Base-by-base conservation (phyloP, 768 basidiomycete species). In the Pluteus cervinus region DNA sequence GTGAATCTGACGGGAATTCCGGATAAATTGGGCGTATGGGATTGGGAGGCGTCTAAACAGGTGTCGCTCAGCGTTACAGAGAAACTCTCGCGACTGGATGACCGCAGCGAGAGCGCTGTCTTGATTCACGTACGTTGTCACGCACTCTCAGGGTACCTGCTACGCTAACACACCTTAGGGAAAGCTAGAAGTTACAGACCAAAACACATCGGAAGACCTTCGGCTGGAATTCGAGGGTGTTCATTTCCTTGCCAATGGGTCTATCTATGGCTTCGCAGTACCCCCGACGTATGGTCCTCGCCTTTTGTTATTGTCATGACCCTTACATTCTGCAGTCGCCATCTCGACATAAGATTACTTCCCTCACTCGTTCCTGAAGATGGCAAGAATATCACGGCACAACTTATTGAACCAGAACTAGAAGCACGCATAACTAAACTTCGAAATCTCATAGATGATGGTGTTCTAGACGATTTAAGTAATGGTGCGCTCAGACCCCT, bases 151-250 rank as follows among this genome's bases (percentile, higher is more conserved):
- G 29, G 37, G 10, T 40, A 28, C 40, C 20, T 33, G 36, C 24
- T 23, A 31, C 18, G 34, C 18, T 20, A 33, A 23, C 45, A 23
- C 14, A 22, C 10, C 40, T 40, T 42, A 88, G 86, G 87, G 86
- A 24, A 79, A 73, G 44, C 66, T 86, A 16, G 86, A 88, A 42
- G 51, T 87, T n/a, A 68, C 68, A 10, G 72, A 81, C 45, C 49
- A 63, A 5, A 54, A 55, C n/a, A 69, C 56, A 4, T 56, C 63
- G 0, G 77, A 78, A 31, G 79, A 83, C 33, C 54, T 86, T 29
- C 66, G 73, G 23, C 58, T 88, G 2, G 82, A 88, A 42, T 79
- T 90, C 44, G 80, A 83, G 52, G 87, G 83, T 1, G 65, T 89
- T 16, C 86, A 89, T 55, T 80, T 87, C 51, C 47, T 84, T 8